Evolutionary conservation across 768 basidiomycete species (phyloP), one percentile per base, ranked within the genome.

Genomic region (Vishniacozyma victoriae): DNA sequence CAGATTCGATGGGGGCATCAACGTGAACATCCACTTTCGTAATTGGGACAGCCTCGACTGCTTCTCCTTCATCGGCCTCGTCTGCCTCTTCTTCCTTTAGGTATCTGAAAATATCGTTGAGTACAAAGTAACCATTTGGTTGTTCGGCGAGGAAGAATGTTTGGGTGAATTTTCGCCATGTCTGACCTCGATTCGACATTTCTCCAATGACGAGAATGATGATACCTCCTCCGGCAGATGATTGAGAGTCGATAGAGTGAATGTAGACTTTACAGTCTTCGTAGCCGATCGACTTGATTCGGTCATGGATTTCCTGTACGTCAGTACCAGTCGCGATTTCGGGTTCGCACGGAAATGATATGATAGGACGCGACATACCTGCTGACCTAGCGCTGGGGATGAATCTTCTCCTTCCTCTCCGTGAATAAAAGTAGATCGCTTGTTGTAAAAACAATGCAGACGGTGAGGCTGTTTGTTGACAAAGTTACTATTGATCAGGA

Each of bases 81-180:
- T 89, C 89, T 45, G 87, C 83, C 6, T 80, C 76, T 68, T 96
- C 91, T 75, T 96, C 95, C 77, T 95, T 96, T 56, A 99, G 78
- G 79, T 95, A 97, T 52, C 95, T 86, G 83, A 97, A 99, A 77
- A 97, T 96, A 76, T 99, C 95, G 75, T 99, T 99, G 75, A 99
- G 83, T 57, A 99, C 95, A 70, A 93, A 99, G 77, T 97, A 99
- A 35, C 95, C 95, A 61, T 93, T 95, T 13, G 90, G 89, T 75
- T 99, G 95, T 74, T 96, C 91, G 31, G 95, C 95, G 46, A 99
- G 84, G 86, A 99, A 97, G 77, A 99, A 97, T 5, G 93, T 96
- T 76, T 99, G 95, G 11, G 91, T 92, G 64, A 99, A 99, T 76
- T 97, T 99, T 68, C 85, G 83, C 95, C 95, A 99, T 4, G 87